Conservation (phyloP, 2,329 filamentous ascomycete genomes). For the Cladophialophora immunda region DNA sequence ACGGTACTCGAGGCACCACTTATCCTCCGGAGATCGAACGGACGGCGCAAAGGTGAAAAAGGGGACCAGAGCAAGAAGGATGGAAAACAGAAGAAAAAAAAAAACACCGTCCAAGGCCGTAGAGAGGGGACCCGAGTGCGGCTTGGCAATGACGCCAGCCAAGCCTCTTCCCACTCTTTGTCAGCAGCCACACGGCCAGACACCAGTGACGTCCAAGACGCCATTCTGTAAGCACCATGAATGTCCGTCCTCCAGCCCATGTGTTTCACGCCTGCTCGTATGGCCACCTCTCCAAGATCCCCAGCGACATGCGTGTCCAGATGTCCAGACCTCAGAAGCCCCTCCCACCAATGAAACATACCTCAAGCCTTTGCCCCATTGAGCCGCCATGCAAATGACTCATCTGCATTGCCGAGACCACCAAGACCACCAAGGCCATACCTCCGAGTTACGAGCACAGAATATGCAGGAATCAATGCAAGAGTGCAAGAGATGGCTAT, state of each 20-base stretch:
- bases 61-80: not conserved
- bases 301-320: not conserved
- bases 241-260: not conserved
- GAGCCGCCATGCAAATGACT: not conserved
- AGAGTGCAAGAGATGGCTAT: no score
- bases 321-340: no score
- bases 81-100: not conserved
- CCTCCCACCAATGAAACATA: no score
- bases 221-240: not conserved
- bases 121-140: no score
- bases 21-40: not conserved
- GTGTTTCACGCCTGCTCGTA: no score
- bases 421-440: no score
- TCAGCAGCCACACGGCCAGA: not conserved
- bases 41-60: not conserved
- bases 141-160: constrained; percentile 17
- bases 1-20: not conserved
- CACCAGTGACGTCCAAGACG: not conserved
- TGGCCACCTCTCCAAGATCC: not conserved
- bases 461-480: no score
- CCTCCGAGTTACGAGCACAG: not conserved
- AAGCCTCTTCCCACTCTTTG: not conserved
- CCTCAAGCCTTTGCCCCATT: no score
- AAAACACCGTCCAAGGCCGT: not conserved
- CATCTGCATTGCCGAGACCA: not conserved